These are phyloP conservation scores for Cicer yamashitae DNA, from an alignment of 306 rosid genomes.

Conservation along the genomic window DNA sequence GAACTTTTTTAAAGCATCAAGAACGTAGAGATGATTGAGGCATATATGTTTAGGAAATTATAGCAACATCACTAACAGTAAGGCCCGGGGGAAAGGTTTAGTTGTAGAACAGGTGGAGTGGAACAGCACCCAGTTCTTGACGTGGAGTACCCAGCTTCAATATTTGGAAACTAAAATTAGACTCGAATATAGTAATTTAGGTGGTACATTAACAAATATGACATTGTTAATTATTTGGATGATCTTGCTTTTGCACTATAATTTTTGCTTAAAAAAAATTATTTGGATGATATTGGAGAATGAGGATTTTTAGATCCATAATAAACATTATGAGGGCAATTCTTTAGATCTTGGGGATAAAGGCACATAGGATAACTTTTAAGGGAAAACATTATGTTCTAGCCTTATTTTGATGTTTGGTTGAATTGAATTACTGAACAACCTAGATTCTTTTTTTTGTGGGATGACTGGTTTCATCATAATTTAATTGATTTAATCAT, in stretches of 20 bases:
- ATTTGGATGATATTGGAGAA: not conserved
- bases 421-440: slow-evolving; percentile 1
- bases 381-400: not conserved
- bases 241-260: not conserved
- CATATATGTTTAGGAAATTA: not conserved
- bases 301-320: not conserved
- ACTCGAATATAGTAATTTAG: not conserved
- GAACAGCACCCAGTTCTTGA: not conserved
- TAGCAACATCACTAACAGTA: too few relatives aligned
- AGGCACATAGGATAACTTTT: not conserved
- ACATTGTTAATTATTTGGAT: not conserved
- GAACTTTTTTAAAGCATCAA: not conserved
- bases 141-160: not conserved
- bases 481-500: not conserved
- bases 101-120: not conserved
- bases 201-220: not conserved
- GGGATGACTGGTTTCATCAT: not conserved
- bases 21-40: not conserved
- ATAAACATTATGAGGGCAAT: not conserved
- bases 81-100: not conserved
- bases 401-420: not conserved
- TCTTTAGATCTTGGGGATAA: not conserved
- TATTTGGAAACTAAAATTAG: slow-evolving; percentile 2
- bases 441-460: not conserved
- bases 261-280: not conserved